Conservation (phyloP, 2,329 filamentous ascomycete genomes). For the Chaetoscypha palmicola region DNA sequence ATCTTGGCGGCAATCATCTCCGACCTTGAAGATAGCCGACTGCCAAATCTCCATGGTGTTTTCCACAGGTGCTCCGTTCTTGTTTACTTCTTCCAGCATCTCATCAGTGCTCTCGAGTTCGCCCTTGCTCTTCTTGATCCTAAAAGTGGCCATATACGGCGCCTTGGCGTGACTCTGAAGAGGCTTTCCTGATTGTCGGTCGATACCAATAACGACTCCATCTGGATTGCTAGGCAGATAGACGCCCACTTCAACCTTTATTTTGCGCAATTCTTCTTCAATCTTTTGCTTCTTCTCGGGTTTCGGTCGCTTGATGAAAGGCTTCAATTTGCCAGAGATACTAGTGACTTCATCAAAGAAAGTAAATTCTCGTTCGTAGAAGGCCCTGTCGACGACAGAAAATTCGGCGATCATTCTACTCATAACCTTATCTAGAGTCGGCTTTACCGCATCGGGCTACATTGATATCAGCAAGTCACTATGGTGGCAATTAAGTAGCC, state of each 20-base stretch:
- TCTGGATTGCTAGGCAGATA: constrained; percentile 97
- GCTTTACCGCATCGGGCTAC: constrained; percentile 84
- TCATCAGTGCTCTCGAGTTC: constrained; percentile 46
- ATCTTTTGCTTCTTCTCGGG: constrained; percentile 99
- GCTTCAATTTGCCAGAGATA: constrained; percentile 92
- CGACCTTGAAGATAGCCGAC: constrained; percentile 98
- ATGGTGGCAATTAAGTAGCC: not conserved
- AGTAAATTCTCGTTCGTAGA: constrained; percentile 92
- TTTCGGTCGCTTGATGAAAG: constrained; percentile 85
- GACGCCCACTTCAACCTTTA: constrained; percentile 93
- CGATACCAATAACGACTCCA: constrained; percentile 93
- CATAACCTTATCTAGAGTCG: constrained; percentile 87
- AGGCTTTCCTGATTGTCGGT: constrained; percentile 95
- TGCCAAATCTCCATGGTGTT: constrained; percentile 93
- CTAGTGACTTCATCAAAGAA: constrained; percentile 97
- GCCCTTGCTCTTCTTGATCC: constrained; percentile 74
- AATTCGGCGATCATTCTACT: constrained; percentile 77
- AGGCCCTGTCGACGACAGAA: constrained; percentile 67
- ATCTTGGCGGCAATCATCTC: constrained; percentile 96
- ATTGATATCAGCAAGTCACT: constrained; percentile 13
- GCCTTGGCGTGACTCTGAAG: constrained; percentile 97
- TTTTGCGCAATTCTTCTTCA: constrained; percentile 94
- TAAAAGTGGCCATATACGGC: constrained; percentile 98
- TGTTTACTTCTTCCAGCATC: constrained; percentile 42
- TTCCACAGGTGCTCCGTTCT: constrained; percentile 32